A percentile compares a stretch with the other conserved stretches of the same genome.
phyloP scores from a whole-genome alignment of 2,329 filamentous ascomycete species.

The Emericellopsis cladophorae region DNA sequence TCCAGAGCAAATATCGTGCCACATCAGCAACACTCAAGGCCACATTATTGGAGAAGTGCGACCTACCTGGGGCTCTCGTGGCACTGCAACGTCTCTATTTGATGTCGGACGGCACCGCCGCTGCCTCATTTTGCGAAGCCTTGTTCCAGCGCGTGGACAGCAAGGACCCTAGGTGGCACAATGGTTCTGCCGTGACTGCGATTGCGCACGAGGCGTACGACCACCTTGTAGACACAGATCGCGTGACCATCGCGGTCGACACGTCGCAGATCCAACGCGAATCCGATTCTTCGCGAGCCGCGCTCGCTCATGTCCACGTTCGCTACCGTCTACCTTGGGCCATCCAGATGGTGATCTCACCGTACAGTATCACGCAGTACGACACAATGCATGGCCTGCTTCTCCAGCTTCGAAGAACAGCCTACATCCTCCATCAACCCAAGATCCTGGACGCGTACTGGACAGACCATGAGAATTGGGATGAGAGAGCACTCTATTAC shows the following conservation, averaged over 20 bases:
- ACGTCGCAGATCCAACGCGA: constrained; percentile 31
- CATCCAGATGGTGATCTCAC: constrained; percentile 59
- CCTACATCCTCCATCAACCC: constrained; percentile 48
- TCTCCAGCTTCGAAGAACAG: constrained; percentile 63
- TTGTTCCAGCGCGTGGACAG: constrained; percentile 67
- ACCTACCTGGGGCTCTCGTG: constrained; percentile 50
- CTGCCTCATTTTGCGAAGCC: constrained; percentile 50
- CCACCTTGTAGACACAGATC: constrained; percentile 41
- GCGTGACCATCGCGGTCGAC: constrained; percentile 44
- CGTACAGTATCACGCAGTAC: constrained; percentile 51
- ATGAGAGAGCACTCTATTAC: constrained; percentile 39
- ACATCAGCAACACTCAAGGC: constrained; percentile 54
- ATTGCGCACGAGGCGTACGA: constrained; percentile 62
- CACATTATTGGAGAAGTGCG: constrained; percentile 56
- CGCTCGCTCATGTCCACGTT: constrained; percentile 50
- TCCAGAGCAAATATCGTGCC: constrained; percentile 59
- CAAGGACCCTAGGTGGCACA: constrained; percentile 53
- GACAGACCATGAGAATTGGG: constrained; percentile 20
- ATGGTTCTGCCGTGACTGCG: constrained; percentile 71
- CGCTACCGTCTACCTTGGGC: constrained; percentile 57
- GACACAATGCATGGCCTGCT: constrained; percentile 63
- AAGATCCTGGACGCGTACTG: constrained; percentile 28
- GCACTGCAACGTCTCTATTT: constrained; percentile 64
- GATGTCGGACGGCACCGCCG: constrained; percentile 58
- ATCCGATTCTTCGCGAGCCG: constrained; percentile 25